A percentile compares a stretch with the other conserved stretches of the same genome.
Conservation (phyloP, 1,284 basidiomycete genomes). For the Lignosus rhinocerotis region DNA sequence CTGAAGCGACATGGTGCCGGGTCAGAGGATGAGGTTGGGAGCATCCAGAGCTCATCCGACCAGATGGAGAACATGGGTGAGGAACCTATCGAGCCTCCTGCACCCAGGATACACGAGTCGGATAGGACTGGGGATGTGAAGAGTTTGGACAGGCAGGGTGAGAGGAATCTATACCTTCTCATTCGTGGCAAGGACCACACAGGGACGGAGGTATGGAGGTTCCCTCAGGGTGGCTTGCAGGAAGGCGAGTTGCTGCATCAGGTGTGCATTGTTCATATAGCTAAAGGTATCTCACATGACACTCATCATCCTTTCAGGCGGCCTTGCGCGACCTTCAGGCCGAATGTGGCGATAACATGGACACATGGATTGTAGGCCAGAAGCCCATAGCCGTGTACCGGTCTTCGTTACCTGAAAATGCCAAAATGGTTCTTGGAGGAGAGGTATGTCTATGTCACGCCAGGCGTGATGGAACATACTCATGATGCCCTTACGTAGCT, state of each 20-base stretch:
- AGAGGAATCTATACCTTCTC: slow-evolving; percentile 86
- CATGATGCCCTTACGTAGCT: slow-evolving; percentile 20
- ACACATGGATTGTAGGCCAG: slow-evolving; percentile 79
- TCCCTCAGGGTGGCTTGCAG: slow-evolving; percentile 72
- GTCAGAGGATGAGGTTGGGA: slow-evolving; percentile 43
- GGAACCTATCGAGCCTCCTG: slow-evolving; percentile 42
- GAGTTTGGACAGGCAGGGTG: slow-evolving; percentile 80
- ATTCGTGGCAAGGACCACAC: slow-evolving; percentile 54
- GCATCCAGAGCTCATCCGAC: slow-evolving; percentile 47
- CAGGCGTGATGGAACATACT: background rate
- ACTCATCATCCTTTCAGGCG: slow-evolving; percentile 43
- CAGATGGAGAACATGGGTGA: slow-evolving; percentile 49
- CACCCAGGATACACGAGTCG: slow-evolving; percentile 57
- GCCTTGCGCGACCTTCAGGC: slow-evolving; percentile 65
- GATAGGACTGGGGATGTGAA: slow-evolving; percentile 65
- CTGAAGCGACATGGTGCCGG: slow-evolving; percentile 21
- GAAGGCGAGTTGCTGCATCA: slow-evolving; percentile 71
- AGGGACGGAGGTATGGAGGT: slow-evolving; percentile 71
- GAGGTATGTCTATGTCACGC: slow-evolving; percentile 21
- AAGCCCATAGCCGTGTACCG: slow-evolving; percentile 74
- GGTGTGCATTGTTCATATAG: slow-evolving; percentile 38
- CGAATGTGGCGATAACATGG: slow-evolving; percentile 75
- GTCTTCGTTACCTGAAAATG: slow-evolving; percentile 35
- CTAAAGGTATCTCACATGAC: too few species aligned
- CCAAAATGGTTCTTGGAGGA: slow-evolving; percentile 18